Conservation (phyloP, 2,329 filamentous ascomycete species). For the Verticillium longisporum region DNA sequence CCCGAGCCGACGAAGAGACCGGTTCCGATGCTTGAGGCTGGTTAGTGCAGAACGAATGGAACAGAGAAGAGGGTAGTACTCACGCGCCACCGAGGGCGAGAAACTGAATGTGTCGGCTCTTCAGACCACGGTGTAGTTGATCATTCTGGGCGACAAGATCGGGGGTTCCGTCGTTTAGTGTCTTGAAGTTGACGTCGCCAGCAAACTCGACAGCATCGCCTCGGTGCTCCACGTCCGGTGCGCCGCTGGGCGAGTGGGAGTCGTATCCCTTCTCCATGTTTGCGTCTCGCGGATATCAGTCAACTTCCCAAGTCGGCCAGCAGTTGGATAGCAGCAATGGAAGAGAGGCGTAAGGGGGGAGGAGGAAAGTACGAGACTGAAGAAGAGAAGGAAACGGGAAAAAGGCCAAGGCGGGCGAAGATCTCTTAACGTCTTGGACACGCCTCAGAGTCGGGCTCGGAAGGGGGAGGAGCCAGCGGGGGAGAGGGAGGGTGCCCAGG, state of each 20-base stretch:
- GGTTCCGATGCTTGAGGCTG: conserved; percentile 44
- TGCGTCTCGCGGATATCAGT: not conserved
- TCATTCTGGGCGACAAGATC: conserved; percentile 28
- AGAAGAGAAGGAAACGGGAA: not conserved
- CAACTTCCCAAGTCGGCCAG: not conserved
- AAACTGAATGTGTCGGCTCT: conserved; percentile 55
- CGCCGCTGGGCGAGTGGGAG: not conserved
- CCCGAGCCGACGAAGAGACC: conserved; percentile 59
- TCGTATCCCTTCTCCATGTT: conserved; percentile 1
- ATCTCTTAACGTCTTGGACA: not conserved
- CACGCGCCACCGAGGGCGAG: conserved; percentile 44
- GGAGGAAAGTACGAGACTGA: not conserved
- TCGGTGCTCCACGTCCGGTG: conserved; percentile 14
- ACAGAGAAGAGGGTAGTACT: conserved; percentile 10
- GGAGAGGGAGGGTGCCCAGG: not conserved
- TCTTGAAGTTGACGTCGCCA: conserved; percentile 14
- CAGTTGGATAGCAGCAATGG: not conserved
- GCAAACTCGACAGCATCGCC: conserved; percentile 6
- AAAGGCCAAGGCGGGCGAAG: not conserved
- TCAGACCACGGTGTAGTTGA: conserved; percentile 49
- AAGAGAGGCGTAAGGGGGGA: not conserved
- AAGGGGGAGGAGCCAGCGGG: no score
- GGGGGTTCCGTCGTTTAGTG: conserved; percentile 16
- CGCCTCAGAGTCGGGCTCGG: not conserved
- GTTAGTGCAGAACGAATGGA: not conserved